Conservation (phyloP, 257 asterid species). For the Solanum chiquidenum region DNA sequence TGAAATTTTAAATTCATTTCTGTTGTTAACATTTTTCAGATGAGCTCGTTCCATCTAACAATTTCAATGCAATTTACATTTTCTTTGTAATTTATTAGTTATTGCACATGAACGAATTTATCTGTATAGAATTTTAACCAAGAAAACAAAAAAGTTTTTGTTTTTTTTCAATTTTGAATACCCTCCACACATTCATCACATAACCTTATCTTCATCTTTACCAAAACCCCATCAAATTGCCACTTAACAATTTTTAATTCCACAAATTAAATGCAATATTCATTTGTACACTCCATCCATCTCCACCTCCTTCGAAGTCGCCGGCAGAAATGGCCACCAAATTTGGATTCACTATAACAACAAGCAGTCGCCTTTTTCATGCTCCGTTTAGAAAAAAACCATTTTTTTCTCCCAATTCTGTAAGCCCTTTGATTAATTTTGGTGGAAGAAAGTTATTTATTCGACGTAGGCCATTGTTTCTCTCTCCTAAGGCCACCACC, state of each 20-base stretch:
- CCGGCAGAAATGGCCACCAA: constrained; percentile 65
- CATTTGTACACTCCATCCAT: constrained; percentile 1
- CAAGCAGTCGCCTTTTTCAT: constrained; percentile 33
- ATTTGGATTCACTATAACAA: constrained; percentile 37
- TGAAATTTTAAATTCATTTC: background rate
- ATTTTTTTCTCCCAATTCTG: background rate
- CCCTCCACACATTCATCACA: constrained; percentile 67
- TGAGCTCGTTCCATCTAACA: background rate
- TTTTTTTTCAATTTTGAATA: constrained; percentile 5
- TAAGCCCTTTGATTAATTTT: constrained; percentile 9
- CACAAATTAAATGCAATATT: constrained; percentile 31
- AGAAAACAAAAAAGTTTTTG: background rate
- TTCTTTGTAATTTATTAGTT: background rate
- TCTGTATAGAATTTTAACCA: background rate
- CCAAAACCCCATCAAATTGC: constrained; percentile 20
- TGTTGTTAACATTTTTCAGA: too few relatives aligned
- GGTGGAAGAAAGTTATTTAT: constrained; percentile 15
- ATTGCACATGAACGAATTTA: background rate
- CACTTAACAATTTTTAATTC: background rate
- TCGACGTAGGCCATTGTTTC: constrained; percentile 30
- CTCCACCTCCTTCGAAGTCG: background rate
- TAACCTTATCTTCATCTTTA: constrained; percentile 37
- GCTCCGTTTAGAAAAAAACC: constrained; percentile 38
- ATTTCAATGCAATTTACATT: too few relatives aligned
- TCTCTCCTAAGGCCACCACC: constrained; percentile 60